A percentile compares a stretch with the other conserved stretches of the same genome.
phyloP scores from a whole-genome alignment of 768 basidiomycete genomes.

The Galerina marginata region DNA sequence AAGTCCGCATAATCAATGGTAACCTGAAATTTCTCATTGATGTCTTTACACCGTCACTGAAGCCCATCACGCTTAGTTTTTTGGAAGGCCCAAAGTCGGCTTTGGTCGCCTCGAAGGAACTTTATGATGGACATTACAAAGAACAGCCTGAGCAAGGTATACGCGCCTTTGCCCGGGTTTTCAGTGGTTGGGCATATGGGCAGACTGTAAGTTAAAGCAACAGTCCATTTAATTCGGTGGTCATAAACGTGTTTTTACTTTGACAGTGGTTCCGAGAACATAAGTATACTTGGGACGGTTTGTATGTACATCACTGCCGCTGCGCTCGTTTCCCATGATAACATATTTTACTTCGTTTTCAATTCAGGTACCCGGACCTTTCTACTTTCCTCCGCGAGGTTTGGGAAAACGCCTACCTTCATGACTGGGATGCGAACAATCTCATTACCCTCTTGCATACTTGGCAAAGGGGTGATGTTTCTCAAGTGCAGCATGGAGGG shows the following conservation, averaged over 20 bases:
- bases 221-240: too few relatives aligned
- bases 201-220: slow-evolving; percentile 44
- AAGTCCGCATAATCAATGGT: slow-evolving; percentile 58
- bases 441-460: slow-evolving; percentile 53
- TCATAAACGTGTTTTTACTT: background rate
- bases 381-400: slow-evolving; percentile 54
- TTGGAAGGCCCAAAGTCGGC: slow-evolving; percentile 67
- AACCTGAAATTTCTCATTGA: background rate
- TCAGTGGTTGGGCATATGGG: slow-evolving; percentile 64
- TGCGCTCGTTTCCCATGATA: too few relatives aligned
- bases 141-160: slow-evolving; percentile 51
- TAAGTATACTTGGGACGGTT: slow-evolving; percentile 45
- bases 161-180: slow-evolving; percentile 60
- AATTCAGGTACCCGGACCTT: slow-evolving; percentile 48
- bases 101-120: slow-evolving; percentile 58
- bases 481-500: slow-evolving; percentile 47
- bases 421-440: slow-evolving; percentile 59
- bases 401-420: slow-evolving; percentile 52
- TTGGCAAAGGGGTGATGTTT: slow-evolving; percentile 57
- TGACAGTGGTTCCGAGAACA: slow-evolving; percentile 60
- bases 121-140: slow-evolving; percentile 57
- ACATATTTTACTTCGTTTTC: background rate
- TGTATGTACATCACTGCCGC: slow-evolving; percentile 26
- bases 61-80: slow-evolving; percentile 41
- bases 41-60: background rate